Percentiles rank a stretch among this genome's conserved stretches.
These are phyloP conservation scores for Collybiopsis confluens DNA, from an alignment of 768 basidiomycete genomes.

Conservation along the genomic window DNA sequence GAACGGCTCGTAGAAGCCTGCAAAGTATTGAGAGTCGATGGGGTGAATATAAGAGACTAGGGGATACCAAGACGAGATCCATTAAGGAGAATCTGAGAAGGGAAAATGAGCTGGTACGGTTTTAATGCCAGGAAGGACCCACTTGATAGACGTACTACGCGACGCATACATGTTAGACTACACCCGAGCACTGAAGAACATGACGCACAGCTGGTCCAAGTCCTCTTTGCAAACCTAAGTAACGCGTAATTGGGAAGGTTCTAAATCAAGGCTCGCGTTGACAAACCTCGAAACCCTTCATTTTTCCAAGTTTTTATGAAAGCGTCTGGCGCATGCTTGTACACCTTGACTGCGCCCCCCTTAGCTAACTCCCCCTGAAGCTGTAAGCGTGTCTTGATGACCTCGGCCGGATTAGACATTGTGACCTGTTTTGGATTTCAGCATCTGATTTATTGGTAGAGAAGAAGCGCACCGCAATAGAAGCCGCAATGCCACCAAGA, in stretches of 20 bases:
- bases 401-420: conserved; percentile 75
- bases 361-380: conserved; percentile 93
- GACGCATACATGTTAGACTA: conserved; percentile 15
- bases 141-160: conserved; percentile 88
- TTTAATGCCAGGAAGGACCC: conserved; percentile 19
- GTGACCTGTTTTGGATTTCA: no score
- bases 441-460: no score
- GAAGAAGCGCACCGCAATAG: conserved; percentile 86
- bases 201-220: conserved; percentile 72
- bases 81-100: conserved; percentile 81
- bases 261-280: no score
- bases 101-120: background rate
- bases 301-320: conserved; percentile 82
- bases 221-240: conserved; percentile 68
- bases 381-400: conserved; percentile 93
- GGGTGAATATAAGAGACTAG: conserved; percentile 10
- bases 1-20: conserved; percentile 96
- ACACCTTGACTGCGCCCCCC: conserved; percentile 67
- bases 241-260: no score
- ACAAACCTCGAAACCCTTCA: conserved; percentile 77
- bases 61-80: conserved; percentile 85
- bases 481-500: conserved; percentile 89
- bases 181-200: conserved; percentile 21
- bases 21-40: background rate
- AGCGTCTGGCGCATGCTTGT: conserved; percentile 85